Evolutionary conservation across 805 yeast species (phyloP).

Genomic region (Kuraishia hungarica): DNA sequence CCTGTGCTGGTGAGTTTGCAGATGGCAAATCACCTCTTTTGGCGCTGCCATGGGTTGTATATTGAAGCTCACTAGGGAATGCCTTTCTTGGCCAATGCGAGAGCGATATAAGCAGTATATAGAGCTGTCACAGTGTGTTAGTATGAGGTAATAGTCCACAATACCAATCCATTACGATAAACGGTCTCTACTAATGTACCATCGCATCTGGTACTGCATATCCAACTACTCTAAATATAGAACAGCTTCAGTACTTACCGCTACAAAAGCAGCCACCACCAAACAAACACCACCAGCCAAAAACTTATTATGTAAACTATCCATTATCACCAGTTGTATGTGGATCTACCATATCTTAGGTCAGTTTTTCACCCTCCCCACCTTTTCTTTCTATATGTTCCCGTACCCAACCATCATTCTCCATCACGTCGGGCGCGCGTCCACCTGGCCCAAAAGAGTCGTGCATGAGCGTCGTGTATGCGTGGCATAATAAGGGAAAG

Average conservation of each 20-base stretch:
- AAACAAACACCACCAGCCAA: neutral
- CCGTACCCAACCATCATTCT: neutral
- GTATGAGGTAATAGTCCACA: neutral
- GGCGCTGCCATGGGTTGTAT: slow-evolving; percentile 32
- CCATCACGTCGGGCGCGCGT: neutral
- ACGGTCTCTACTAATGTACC: neutral
- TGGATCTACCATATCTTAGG: neutral
- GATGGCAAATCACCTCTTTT: slow-evolving; percentile 23
- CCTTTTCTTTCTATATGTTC: neutral
- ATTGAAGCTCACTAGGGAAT: slow-evolving; percentile 41
- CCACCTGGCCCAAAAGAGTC: neutral
- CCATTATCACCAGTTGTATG: neutral
- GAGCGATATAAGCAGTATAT: slow-evolving; percentile 17
- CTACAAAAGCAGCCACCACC: neutral
- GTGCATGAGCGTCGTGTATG: neutral
- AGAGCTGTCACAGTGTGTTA: neutral
- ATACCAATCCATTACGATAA: neutral
- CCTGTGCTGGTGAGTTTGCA: slow-evolving; percentile 22
- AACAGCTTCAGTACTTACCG: neutral
- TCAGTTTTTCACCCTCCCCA: neutral
- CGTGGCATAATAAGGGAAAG: too few relatives aligned
- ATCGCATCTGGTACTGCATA: neutral
- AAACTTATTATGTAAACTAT: neutral
- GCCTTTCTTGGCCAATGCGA: slow-evolving; percentile 61
- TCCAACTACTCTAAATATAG: neutral